Percentiles rank a stretch among this genome's conserved stretches.
Conservation (phyloP, 2,329 filamentous ascomycete genomes). For the Furcasterigmium furcatum region DNA sequence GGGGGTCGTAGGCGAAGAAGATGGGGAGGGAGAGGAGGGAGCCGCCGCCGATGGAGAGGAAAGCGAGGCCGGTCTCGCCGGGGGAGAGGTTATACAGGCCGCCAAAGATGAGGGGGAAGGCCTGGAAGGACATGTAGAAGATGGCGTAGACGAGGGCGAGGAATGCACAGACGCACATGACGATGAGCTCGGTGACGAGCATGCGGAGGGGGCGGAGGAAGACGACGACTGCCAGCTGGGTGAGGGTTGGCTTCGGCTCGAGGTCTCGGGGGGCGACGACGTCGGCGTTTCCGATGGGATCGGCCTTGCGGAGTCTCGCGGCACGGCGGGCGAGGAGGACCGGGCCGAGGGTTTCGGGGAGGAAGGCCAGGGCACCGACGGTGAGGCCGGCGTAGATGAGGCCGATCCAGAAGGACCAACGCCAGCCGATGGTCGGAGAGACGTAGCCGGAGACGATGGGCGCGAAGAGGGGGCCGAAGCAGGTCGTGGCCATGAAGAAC, state of each 20-base stretch:
- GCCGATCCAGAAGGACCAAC: constrained; percentile 69
- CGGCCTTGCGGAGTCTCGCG: constrained; percentile 49
- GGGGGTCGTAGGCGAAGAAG: constrained; percentile 63
- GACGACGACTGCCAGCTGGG: constrained; percentile 64
- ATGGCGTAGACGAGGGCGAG: constrained; percentile 67
- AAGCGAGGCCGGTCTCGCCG: constrained; percentile 63
- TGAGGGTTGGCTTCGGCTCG: constrained; percentile 51
- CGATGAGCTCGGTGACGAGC: constrained; percentile 69
- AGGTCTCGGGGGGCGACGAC: constrained; percentile 62
- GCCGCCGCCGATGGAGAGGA: constrained; percentile 66
- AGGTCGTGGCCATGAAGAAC: constrained; percentile 62
- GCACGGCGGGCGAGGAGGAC: constrained; percentile 57
- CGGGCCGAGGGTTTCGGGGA: constrained; percentile 63
- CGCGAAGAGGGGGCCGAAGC: constrained; percentile 63
- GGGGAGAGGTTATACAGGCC: constrained; percentile 59
- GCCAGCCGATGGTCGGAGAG: constrained; percentile 57
- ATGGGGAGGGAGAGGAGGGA: constrained; percentile 54
- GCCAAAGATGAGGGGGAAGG: constrained; percentile 69
- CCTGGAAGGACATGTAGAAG: constrained; percentile 72
- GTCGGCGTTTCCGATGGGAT: constrained; percentile 38
- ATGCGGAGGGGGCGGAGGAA: constrained; percentile 70
- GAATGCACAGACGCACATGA: constrained; percentile 67
- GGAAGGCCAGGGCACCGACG: constrained; percentile 55
- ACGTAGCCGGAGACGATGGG: constrained; percentile 65
- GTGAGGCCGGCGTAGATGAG: constrained; percentile 65